Base-by-base conservation (phyloP, 2,329 filamentous ascomycete genomes). In the Cladosporium sp. region DNA sequence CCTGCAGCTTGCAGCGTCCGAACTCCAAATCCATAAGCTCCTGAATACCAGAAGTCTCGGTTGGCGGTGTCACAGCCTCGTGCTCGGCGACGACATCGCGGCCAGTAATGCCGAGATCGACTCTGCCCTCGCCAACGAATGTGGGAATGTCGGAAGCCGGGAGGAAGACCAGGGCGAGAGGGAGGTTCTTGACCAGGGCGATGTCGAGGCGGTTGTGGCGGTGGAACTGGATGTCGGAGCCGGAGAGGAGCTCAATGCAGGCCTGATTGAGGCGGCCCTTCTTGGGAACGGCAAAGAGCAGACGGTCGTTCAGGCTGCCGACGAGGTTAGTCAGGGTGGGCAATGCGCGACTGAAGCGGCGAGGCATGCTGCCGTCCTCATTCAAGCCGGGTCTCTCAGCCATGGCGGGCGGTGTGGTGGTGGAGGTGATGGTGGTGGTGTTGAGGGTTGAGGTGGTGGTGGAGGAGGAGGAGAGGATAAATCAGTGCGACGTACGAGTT, bases 251-350 rank as follows among this genome's bases (percentile, higher is more conserved):
- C 78, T 98, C 93, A 59, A 99, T 87, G 63, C 91, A 88, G 66
- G 92, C 88, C 80, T 92, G 87, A 80, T 97, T 91, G 64, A 99
- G 88, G 65, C 95, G 91, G 69, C 95, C 95, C 90, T 99, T 99
- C 83, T 99, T 99, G 67, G 95, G 95, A n/a, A 99, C 92, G 68
- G 95, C 95, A 77, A 99, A 97, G 68, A 98, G 87, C 65, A 98
- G 86, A 70, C 95, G 91, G 76, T 94, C 93, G 84, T 95, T 92
- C 77, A 97, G 86, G 83, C 93, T 96, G 70, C 71, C 73, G 64
- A 76, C 64, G 23, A 73, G 65, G 76, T 79, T 74, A 78, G 77
- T 79, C 70, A 80, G 69, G 56, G 66, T 66, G 32, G 71, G 70
- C 72, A 77, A 39, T 74, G 78, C 66, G 58, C 70, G 69, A 59